Base-by-base conservation (phyloP, 345 rosid species). In the Physaria fendleri region DNA sequence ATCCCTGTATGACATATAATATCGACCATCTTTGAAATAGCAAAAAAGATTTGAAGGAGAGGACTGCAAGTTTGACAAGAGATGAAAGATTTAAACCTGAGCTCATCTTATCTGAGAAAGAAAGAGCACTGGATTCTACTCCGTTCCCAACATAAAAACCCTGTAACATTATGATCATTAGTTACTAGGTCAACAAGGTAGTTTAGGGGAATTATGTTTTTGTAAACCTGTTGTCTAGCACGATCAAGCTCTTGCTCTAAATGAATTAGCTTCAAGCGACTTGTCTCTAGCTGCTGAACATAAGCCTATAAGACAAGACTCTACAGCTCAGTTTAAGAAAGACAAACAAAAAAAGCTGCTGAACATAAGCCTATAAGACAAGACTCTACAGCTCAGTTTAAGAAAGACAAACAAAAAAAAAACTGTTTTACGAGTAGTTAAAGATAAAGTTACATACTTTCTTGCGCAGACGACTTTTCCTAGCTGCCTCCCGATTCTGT, bases 401-500 rank as follows among this genome's bases (percentile, higher is more conserved):
- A 56, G 68, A 8, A 21, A 39, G 40, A 25, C 8, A 32, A 59
- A 42, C 13, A 49, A 49, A 29, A 22, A 22, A 42, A 45, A 16
- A 45, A 20, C 52, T 51, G 23, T 49, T 39, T 17, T 44, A 24
- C 43, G 51, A 37, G 57, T 17, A 21, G 6, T 5, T n/a, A 3
- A 9, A 8, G 38, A 30, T 15, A 45, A 51, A 14, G 47, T 33
- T 58, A 6, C 53, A 33, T 71, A 93, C 99, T 84, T 93, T 93
- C 71, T 89, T 93, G 67, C 99, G 79, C 69, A 93, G 47, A 47
- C 99, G 97, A 69, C 99, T 87, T 71, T 93, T 93, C 59, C 95
- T 87, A 46, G 99, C 99, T 76, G 99, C 99, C 77, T 89, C 97
- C 3, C 97, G 94, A 40, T 93, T 93, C 66, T 89, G 97, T 12